Conservation (phyloP, 2,329 filamentous ascomycete species). For the Chaetomiaceae sp. region DNA sequence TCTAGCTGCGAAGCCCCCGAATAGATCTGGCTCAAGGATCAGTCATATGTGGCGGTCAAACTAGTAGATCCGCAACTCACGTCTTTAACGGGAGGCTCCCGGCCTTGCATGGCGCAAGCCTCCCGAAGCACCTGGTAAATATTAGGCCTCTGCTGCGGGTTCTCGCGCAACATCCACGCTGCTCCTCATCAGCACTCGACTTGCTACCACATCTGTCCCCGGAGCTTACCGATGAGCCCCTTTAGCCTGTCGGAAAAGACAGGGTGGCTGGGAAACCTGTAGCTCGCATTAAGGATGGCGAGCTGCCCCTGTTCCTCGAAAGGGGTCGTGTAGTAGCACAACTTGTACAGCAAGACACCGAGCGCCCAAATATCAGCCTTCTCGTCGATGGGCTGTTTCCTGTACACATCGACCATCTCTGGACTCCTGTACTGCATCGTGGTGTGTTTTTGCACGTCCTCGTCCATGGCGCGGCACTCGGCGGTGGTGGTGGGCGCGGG, state of each 20-base stretch:
- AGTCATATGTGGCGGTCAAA: constrained; percentile 5
- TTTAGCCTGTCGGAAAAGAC: constrained; percentile 86
- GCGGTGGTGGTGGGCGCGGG: constrained; percentile 80
- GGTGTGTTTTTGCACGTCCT: constrained; percentile 95
- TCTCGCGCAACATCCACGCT: constrained; percentile 89
- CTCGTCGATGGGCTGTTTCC: constrained; percentile 94
- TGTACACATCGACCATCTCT: constrained; percentile 98
- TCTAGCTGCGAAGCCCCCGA: constrained; percentile 61
- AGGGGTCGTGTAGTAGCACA: constrained; percentile 98
- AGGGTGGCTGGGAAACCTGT: constrained; percentile 84
- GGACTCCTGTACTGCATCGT: constrained; percentile 96
- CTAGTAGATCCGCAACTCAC: constrained; percentile 47
- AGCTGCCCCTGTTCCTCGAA: constrained; percentile 98
- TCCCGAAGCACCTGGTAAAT: constrained; percentile 92
- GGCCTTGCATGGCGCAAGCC: constrained; percentile 82
- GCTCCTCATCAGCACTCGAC: constrained; percentile 23
- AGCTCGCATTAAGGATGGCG: constrained; percentile 93
- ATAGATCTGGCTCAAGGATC: constrained; percentile 59
- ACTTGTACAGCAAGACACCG: constrained; percentile 91
- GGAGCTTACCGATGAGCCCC: constrained; percentile 72
- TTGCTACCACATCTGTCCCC: background rate
- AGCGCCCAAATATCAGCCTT: constrained; percentile 99
- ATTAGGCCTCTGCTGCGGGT: constrained; percentile 73
- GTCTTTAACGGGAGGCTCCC: constrained; percentile 82
- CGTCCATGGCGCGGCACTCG: constrained; percentile 89